Conservation (phyloP, 495 filamentous ascomycete species). For the Aspergillus campestris region DNA sequence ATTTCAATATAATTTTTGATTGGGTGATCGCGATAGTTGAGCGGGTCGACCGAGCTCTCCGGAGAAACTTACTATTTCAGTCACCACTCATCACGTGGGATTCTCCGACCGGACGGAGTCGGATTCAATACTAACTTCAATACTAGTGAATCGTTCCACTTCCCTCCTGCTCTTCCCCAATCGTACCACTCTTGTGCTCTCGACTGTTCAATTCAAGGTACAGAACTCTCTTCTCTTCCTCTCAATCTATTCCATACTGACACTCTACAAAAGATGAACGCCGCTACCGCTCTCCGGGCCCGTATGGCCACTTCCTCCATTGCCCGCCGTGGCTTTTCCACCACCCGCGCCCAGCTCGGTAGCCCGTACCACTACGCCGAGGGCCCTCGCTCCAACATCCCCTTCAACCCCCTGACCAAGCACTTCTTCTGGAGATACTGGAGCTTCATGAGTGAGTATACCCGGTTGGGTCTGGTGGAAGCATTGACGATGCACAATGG, state of each 20-base stretch:
- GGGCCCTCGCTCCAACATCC: conserved; percentile 87
- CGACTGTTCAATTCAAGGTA: conserved; percentile 26
- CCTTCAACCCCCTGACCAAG: conserved; percentile 89
- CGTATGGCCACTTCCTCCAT: conserved; percentile 53
- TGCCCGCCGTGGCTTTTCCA: conserved; percentile 88
- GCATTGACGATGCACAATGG: conserved; percentile 3
- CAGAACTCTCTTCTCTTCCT: conserved; percentile 3
- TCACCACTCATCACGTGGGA: conserved; percentile 18
- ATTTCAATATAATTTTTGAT: conserved; percentile 23
- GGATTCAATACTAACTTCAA: no score
- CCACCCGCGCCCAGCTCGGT: conserved; percentile 74
- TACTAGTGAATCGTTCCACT: conserved; percentile 15
- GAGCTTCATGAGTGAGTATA: conserved; percentile 59
- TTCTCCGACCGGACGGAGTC: conserved; percentile 4
- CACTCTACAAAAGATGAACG: conserved; percentile 61
- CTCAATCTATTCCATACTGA: conserved; percentile 6
- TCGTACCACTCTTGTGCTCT: conserved; percentile 16
- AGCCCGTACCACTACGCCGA: conserved; percentile 98
- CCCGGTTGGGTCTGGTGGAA: conserved; percentile 7
- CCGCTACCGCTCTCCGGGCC: conserved; percentile 67
- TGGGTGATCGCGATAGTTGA: conserved; percentile 9
- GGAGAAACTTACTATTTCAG: conserved; percentile 13
- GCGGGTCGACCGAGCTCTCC: conserved; percentile 4
- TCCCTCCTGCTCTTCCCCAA: conserved; percentile 9
- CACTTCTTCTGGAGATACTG: conserved; percentile 79